Evolutionary conservation across 2,329 filamentous ascomycete species (phyloP).

Genomic region (Diaporthe vaccinii): DNA sequence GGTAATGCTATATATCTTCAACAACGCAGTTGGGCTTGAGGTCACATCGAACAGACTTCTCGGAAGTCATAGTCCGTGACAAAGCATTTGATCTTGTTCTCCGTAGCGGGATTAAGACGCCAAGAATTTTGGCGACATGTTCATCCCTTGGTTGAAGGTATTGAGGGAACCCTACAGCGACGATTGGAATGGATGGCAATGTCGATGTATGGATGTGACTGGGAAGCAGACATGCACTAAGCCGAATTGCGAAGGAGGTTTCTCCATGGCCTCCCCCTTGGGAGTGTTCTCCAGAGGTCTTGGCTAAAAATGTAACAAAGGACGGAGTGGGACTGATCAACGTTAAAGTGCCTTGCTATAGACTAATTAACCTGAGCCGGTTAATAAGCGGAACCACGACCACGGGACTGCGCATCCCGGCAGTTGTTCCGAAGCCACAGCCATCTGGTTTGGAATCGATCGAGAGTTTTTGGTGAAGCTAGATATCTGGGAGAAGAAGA

Average conservation of each 20-base stretch:
- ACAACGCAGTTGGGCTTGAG: background rate
- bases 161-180: background rate
- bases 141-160: background rate
- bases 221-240: background rate
- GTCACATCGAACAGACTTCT: background rate
- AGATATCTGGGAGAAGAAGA: background rate
- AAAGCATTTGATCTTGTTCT: conserved; percentile 9
- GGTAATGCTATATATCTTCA: background rate
- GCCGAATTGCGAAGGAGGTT: conserved; percentile 10
- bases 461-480: too few relatives aligned
- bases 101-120: background rate
- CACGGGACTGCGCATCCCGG: conserved; percentile 12
- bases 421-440: background rate
- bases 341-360: background rate
- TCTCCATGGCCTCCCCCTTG: background rate
- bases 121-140: conserved; percentile 11
- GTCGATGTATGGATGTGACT: conserved; percentile 16
- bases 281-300: background rate
- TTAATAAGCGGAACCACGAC: background rate
- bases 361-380: conserved; percentile 14
- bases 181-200: conserved; percentile 13
- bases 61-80: conserved; percentile 8
- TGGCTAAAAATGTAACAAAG: conserved; percentile 17
- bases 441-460: background rate
- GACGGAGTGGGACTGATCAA: conserved; percentile 9